Percentiles rank a stretch among this genome's conserved stretches.
Evolutionary conservation across 176 grass and related monocot genomes (phyloP).

Genomic region (Zoysia pacifica): DNA sequence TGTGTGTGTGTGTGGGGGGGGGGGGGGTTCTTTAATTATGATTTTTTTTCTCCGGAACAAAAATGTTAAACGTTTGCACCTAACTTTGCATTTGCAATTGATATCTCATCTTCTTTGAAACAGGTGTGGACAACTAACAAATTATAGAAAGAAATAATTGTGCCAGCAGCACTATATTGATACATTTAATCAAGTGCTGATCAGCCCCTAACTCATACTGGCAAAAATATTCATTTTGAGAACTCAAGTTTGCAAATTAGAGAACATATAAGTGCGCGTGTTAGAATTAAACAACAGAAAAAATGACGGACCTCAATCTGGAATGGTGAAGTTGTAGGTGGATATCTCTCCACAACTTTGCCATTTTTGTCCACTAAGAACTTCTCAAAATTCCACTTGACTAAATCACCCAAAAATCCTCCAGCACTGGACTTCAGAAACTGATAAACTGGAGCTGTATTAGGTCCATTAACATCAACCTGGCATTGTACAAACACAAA

Average conservation of each 20-base stretch:
- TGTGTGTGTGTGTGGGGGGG: too few species aligned
- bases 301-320: slow-evolving; percentile 73
- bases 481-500: slow-evolving; percentile 34
- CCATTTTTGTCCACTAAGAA: slow-evolving; percentile 94
- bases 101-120: background rate
- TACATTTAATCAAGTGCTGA: background rate
- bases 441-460: slow-evolving; percentile 82
- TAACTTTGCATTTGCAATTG: background rate
- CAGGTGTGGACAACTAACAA: background rate
- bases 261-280: background rate
- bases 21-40: background rate
- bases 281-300: slow-evolving; percentile 8
- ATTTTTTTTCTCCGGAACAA: background rate
- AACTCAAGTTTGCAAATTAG: slow-evolving; percentile 6
- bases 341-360: slow-evolving; percentile 87
- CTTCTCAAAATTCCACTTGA: slow-evolving; percentile 99
- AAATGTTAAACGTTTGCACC: background rate
- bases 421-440: slow-evolving; percentile 94
- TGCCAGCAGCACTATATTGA: background rate
- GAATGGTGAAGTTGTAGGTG: slow-evolving; percentile 94
- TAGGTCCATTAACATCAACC: slow-evolving; percentile 97
- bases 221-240: background rate
- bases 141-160: background rate
- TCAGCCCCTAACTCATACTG: background rate
- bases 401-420: slow-evolving; percentile 88